Conservation (phyloP, 257 asterid species). For the Solanum etuberosum region DNA sequence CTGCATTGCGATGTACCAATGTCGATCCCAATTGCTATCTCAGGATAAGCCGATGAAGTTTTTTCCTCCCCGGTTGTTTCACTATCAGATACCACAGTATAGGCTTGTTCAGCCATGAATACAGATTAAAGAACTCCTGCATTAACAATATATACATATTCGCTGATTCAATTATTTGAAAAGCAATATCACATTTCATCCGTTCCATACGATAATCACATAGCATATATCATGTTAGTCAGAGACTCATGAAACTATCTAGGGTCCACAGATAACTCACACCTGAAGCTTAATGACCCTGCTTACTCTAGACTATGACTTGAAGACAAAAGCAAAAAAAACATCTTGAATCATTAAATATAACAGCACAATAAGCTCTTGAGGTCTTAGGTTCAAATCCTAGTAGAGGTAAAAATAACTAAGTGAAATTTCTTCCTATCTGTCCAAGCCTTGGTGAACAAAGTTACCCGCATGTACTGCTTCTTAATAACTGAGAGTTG, state of each 20-base stretch:
- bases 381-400: too few species aligned
- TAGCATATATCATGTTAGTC: not conserved
- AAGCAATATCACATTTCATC: not conserved
- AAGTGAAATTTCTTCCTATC: too few species aligned
- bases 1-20: slow-evolving; percentile 88
- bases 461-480: not conserved
- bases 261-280: not conserved
- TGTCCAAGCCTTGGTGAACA: too few species aligned
- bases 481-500: not conserved
- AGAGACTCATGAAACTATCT: not conserved
- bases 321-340: not conserved
- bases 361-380: not conserved
- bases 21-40: slow-evolving; percentile 73
- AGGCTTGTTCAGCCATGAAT: slow-evolving; percentile 68
- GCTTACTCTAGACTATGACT: not conserved
- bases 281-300: not conserved
- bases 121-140: slow-evolving; percentile 1
- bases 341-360: not conserved
- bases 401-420: too few species aligned
- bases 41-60: slow-evolving; percentile 33
- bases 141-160: not conserved
- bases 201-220: not conserved
- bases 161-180: not conserved
- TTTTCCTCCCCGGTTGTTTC: slow-evolving; percentile 75
- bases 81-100: slow-evolving; percentile 78